Conservation (phyloP, 2,329 filamentous ascomycete genomes). For the Corynespora cassiicola region DNA sequence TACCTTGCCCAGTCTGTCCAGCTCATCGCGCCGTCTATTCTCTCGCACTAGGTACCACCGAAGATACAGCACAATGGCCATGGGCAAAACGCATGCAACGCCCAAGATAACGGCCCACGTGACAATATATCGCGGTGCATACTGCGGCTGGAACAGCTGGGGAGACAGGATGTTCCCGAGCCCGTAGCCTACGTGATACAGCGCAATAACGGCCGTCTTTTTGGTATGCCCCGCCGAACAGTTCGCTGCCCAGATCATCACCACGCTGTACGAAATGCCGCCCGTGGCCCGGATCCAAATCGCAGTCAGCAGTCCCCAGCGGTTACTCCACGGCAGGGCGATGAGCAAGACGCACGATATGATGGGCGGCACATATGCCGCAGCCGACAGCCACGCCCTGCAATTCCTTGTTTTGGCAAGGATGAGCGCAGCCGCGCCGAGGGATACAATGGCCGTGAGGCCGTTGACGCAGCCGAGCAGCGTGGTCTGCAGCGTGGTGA, state of each 20-base stretch:
- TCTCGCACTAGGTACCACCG: conserved; percentile 49
- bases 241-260: conserved; percentile 9
- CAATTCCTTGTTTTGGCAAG: conserved; percentile 4
- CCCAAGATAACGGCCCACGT: conserved; percentile 40
- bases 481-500: conserved; percentile 60
- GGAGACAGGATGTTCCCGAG: conserved; percentile 47
- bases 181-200: conserved; percentile 49
- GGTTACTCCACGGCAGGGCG: conserved; percentile 4
- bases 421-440: conserved; percentile 1
- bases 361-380: conserved; percentile 44
- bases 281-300: conserved; percentile 6
- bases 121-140: conserved; percentile 34
- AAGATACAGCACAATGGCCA: conserved; percentile 49
- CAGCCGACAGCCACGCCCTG: conserved; percentile 3
- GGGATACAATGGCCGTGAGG: conserved; percentile 2
- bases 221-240: conserved; percentile 38
- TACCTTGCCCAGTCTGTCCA: conserved; percentile 9
- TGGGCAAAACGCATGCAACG: conserved; percentile 47
- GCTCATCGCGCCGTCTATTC: conserved; percentile 48
- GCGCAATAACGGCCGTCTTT: conserved; percentile 49
- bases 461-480: conserved; percentile 29
- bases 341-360: conserved; percentile 34
- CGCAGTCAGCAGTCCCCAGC: conserved; percentile 1
- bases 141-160: conserved; percentile 39
- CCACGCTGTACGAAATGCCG: conserved; percentile 7